Evolutionary conservation across 164 flowering plant genomes (phyloP), one percentile per base, ranked within the genome.

Genomic region (Berberis thunbergii): DNA sequence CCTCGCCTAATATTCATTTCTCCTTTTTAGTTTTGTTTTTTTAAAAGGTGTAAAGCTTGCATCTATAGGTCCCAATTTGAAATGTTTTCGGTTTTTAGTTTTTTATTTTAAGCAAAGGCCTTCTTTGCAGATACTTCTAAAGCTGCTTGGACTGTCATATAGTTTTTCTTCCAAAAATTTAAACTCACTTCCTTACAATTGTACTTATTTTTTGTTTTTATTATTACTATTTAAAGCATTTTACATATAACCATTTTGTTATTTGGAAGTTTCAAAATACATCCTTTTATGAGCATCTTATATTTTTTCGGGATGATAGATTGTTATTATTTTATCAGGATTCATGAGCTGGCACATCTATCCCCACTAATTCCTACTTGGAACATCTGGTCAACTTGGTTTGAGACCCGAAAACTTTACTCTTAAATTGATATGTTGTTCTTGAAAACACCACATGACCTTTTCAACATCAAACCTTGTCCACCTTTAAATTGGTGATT

Each of bases 301-400:
- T 42, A 4, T 54, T 39, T 53, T n/a, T 45, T 49, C 42, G 45
- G 57, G 57, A 55, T 61, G 44, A 53, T 61, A 2, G n/a, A n/a
- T 38, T 61, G 26, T 26, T 26, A 26, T 66, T 41, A n/a, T 59
- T 49, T 66, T 58, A 49, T 66, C 48, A 49, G 63, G 69, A 54
- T 54, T 44, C 38, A 8, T 67, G 64, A 42, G 64, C 69, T 60
- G 59, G 63, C n/a, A 49, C 48, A 38, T 49, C 50, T 9, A 43
- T 5, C 3, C 54, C 61, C 54, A 8, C 64, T 38, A 67, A 40
- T 67, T 40, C 8, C 63, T 45, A 38, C 53, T 40, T 61, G 60
- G 70, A 60, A 53, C 40, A 60, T 67, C 64, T 61, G 45, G 56
- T 60, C 46, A 60, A 61, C 56, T 66, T 39, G 62, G 57, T 41